A percentile compares a stretch with the other conserved stretches of the same genome.
Evolutionary conservation across 1,284 basidiomycete genomes (phyloP).

Genomic region (Pholiota adiposa): DNA sequence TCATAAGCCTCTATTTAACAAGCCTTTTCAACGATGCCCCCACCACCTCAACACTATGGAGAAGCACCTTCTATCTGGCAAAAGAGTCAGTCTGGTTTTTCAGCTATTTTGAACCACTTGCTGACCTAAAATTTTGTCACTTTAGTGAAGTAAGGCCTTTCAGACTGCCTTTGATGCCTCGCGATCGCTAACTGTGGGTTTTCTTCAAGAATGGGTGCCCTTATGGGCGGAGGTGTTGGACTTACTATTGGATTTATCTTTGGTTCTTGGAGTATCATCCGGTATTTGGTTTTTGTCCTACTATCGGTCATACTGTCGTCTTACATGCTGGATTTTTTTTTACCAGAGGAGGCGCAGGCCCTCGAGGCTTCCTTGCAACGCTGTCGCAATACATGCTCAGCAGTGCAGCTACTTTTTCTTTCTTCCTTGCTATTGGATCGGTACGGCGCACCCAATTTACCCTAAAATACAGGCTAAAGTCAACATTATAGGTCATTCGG

Average conservation of each 20-base stretch:
- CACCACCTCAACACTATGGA: conserved; percentile 52
- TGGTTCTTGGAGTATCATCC: conserved; percentile 86
- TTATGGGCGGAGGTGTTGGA: conserved; percentile 92
- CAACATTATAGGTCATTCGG: conserved; percentile 67
- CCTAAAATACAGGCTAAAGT: conserved; percentile 3
- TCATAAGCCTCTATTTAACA: conserved; percentile 3
- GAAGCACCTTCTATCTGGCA: conserved; percentile 73
- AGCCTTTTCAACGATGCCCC: conserved; percentile 36
- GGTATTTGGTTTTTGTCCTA: conserved; percentile 51
- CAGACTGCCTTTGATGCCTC: conserved; percentile 12
- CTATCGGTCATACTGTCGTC: not conserved
- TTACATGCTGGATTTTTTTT: not conserved
- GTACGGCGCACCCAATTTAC: conserved; percentile 44
- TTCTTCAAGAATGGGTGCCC: conserved; percentile 80
- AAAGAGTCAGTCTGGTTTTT: conserved; percentile 56
- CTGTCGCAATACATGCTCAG: conserved; percentile 95
- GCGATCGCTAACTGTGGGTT: conserved; percentile 17
- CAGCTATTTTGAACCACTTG: conserved; percentile 4
- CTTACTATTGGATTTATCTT: conserved; percentile 97
- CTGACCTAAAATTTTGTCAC: conserved; percentile 8
- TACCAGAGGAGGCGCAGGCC: conserved; percentile 86
- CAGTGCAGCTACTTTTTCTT: conserved; percentile 85
- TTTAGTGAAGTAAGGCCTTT: conserved; percentile 52
- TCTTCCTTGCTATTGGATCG: conserved; percentile 86
- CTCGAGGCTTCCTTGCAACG: conserved; percentile 84